These are phyloP conservation scores for Penicillium brasilianum DNA, from an alignment of 2,329 filamentous ascomycete species.

Conservation along the genomic window DNA sequence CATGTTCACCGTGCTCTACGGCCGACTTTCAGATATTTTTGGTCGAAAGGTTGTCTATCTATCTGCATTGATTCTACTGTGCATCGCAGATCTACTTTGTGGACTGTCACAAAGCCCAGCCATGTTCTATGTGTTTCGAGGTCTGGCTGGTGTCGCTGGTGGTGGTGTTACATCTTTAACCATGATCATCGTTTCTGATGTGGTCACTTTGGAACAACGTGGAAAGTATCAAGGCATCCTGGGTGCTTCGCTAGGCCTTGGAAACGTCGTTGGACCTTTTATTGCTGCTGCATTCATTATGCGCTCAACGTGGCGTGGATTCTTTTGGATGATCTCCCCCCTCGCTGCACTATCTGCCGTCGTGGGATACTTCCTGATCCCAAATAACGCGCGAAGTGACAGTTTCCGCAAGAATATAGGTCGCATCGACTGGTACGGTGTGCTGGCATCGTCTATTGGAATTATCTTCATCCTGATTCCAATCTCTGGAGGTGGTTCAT, in stretches of 20 bases:
- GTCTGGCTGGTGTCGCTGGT: conserved; percentile 64
- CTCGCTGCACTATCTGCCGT: conserved; percentile 54
- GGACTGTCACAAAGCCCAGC: conserved; percentile 60
- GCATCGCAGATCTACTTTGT: conserved; percentile 64
- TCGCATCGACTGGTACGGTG: conserved; percentile 65
- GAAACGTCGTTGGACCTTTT: conserved; percentile 55
- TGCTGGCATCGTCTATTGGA: conserved; percentile 59
- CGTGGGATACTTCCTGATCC: conserved; percentile 58
- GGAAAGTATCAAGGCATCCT: conserved; percentile 61
- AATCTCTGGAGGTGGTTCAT: conserved; percentile 64
- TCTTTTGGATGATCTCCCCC: conserved; percentile 60
- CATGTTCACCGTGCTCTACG: conserved; percentile 68
- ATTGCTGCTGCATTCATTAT: conserved; percentile 54
- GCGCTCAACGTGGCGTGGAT: conserved; percentile 51
- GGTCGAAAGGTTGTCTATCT: conserved; percentile 65
- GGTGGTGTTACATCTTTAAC: conserved; percentile 64
- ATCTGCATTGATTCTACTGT: conserved; percentile 58
- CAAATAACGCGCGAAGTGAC: conserved; percentile 56
- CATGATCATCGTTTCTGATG: conserved; percentile 67
- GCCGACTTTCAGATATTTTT: conserved; percentile 65
- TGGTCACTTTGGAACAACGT: conserved; percentile 63
- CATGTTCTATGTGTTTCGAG: conserved; percentile 67
- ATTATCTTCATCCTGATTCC: conserved; percentile 68
- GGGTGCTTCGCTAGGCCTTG: conserved; percentile 51
- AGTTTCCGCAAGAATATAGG: conserved; percentile 54